Evolutionary conservation across 2,329 filamentous ascomycete species (phyloP).

Genomic region (Rhynchosporium agropyri): DNA sequence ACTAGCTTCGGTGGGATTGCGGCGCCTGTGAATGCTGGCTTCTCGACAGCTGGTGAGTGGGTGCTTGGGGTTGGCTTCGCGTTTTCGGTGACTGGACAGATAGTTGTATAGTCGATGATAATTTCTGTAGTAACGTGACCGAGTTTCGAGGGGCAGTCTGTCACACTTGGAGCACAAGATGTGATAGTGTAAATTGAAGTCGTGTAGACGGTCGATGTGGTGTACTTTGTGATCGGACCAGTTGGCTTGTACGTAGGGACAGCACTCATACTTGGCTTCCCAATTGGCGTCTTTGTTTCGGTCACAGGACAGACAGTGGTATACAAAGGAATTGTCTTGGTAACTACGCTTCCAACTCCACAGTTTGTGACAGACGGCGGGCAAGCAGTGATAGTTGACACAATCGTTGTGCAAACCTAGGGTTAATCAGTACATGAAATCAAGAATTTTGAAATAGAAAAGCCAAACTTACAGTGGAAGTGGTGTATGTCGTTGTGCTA

Average conservation of each 20-base stretch:
- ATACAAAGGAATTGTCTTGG: constrained; percentile 44
- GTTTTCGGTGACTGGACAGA: constrained; percentile 27
- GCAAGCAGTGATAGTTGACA: constrained; percentile 55
- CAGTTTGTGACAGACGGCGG: constrained; percentile 53
- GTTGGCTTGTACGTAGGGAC: constrained; percentile 12
- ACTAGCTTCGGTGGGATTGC: neutral
- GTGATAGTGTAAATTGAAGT: constrained; percentile 55
- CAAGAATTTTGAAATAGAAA: too few relatives aligned
- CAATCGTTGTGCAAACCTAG: constrained; percentile 50
- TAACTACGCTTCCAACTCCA: constrained; percentile 46
- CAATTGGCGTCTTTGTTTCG: constrained; percentile 32
- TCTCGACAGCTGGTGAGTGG: constrained; percentile 3
- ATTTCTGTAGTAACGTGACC: constrained; percentile 46
- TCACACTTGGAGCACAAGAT: constrained; percentile 50
- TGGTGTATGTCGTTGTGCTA: constrained; percentile 16
- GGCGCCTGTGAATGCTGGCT: neutral
- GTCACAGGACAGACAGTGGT: constrained; percentile 46
- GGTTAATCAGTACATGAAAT: too few relatives aligned
- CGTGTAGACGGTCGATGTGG: constrained; percentile 53
- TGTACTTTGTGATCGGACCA: constrained; percentile 27
- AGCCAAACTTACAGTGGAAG: constrained; percentile 38
- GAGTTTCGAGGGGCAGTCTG: constrained; percentile 53
- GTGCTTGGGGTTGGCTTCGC: constrained; percentile 6
- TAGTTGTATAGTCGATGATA: constrained; percentile 50
- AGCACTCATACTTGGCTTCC: constrained; percentile 11